Evolutionary conservation across 805 yeast genomes (phyloP).

Genomic region (Sungouiella blattae): DNA sequence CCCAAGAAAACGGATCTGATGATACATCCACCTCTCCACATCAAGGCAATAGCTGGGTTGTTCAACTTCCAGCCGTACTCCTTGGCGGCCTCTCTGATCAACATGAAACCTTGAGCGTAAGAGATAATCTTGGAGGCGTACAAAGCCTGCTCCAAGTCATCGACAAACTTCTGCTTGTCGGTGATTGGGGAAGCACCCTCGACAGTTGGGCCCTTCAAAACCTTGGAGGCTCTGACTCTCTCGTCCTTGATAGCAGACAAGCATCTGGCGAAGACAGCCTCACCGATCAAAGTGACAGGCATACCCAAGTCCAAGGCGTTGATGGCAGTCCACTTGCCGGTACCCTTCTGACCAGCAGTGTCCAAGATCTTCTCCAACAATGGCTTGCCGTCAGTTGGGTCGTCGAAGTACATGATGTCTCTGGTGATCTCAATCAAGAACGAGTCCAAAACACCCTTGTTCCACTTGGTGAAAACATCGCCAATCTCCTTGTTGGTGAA

Average conservation of each 20-base stretch:
- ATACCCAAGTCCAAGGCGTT: conserved; percentile 96
- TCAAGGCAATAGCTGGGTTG: conserved; percentile 96
- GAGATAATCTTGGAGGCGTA: conserved; percentile 98
- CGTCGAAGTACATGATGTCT: conserved; percentile 87
- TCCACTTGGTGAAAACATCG: conserved; percentile 89
- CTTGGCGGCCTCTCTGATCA: conserved; percentile 96
- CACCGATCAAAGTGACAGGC: conserved; percentile 98
- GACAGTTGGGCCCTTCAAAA: conserved; percentile 74
- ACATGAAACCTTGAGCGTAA: conserved; percentile 99
- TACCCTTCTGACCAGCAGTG: conserved; percentile 98
- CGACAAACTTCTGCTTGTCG: conserved; percentile 81
- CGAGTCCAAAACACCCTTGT: conserved; percentile 95
- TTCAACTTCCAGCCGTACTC: conserved; percentile 96
- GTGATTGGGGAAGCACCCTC: conserved; percentile 58
- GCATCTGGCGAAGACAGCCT: conserved; percentile 97
- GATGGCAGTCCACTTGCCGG: conserved; percentile 99
- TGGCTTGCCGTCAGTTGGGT: conserved; percentile 82
- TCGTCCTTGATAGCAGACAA: conserved; percentile 88
- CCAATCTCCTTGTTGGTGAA: conserved; percentile 89
- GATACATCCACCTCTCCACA: conserved; percentile 99
- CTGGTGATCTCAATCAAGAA: conserved; percentile 96
- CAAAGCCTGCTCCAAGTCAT: conserved; percentile 94
- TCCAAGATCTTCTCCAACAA: conserved; percentile 95
- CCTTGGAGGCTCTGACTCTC: conserved; percentile 80
- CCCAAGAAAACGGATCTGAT: conserved; percentile 97